Evolutionary conservation across 805 yeast genomes (phyloP).

Genomic region (Metschnikowia koreensis): DNA sequence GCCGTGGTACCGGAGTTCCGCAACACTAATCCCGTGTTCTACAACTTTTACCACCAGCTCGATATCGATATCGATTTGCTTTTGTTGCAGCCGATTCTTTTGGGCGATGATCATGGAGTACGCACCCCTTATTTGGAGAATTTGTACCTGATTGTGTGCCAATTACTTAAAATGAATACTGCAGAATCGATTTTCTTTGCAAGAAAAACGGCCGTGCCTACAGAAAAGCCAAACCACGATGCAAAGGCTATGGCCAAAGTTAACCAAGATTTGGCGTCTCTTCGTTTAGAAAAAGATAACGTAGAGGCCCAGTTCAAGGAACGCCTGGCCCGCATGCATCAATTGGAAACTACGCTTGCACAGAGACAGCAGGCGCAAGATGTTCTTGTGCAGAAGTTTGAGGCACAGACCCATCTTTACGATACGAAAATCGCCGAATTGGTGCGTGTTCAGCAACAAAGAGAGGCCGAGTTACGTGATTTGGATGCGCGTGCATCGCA

Average conservation of each 20-base stretch:
- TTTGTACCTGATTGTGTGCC: constrained; percentile 74
- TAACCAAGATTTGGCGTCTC: constrained; percentile 19
- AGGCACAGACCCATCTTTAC: constrained; percentile 9
- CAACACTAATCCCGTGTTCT: constrained; percentile 53
- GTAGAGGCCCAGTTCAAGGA: constrained; percentile 21
- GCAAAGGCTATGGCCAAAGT: constrained; percentile 23
- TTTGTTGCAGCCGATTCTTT: constrained; percentile 77
- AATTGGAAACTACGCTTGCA: constrained; percentile 22
- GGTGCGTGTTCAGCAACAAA: constrained; percentile 1
- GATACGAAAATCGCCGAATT: constrained; percentile 16
- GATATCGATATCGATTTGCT: constrained; percentile 71
- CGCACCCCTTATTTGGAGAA: constrained; percentile 91
- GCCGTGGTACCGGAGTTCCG: constrained; percentile 19
- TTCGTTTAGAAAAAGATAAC: constrained; percentile 17
- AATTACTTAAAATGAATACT: constrained; percentile 49
- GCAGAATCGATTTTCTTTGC: constrained; percentile 30
- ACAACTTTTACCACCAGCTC: constrained; percentile 53
- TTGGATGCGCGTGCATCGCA: constrained; percentile 12
- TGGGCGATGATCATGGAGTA: constrained; percentile 85
- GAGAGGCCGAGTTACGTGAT: constrained; percentile 11
- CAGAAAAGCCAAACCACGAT: constrained; percentile 18
- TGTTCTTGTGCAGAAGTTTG: constrained; percentile 14
- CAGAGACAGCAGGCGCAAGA: constrained; percentile 21
- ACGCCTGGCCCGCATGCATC: constrained; percentile 22
- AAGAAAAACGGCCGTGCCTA: constrained; percentile 18